phyloP scores from a whole-genome alignment of 1,139 yeast species.

The Pneumocystis wakefieldiae region DNA sequence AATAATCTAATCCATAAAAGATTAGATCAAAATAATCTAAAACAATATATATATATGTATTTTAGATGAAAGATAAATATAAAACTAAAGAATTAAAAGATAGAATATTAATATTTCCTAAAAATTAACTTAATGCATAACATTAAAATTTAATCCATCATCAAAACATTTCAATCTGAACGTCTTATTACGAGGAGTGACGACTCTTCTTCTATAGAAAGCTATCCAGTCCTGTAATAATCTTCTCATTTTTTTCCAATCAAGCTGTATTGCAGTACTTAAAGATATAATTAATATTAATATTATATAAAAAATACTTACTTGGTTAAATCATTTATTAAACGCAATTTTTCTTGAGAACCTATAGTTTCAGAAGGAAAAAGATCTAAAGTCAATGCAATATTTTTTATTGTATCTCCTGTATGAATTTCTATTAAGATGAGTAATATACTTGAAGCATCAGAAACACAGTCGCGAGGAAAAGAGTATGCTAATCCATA shows the following conservation, averaged over 20 bases:
- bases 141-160: background rate
- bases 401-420: constrained; percentile 40
- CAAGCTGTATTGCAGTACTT: constrained; percentile 1
- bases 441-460: constrained; percentile 60
- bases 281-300: background rate
- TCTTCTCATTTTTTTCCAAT: constrained; percentile 6
- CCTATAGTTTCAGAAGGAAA: constrained; percentile 49
- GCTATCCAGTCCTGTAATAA: constrained; percentile 10
- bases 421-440: constrained; percentile 47
- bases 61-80: too few species aligned
- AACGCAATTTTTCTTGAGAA: constrained; percentile 47
- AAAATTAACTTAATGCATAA: background rate
- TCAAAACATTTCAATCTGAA: background rate
- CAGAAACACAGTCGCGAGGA: constrained; percentile 55
- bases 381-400: constrained; percentile 37
- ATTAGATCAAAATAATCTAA: too few species aligned
- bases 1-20: too few species aligned
- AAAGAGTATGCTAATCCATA: constrained; percentile 58
- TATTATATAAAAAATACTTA: background rate
- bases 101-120: too few species aligned
- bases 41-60: too few species aligned
- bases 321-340: constrained; percentile 24
- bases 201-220: constrained; percentile 8
- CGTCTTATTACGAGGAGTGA: constrained; percentile 2
- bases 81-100: too few species aligned